Conservation (phyloP, 306 rosid species). For the Cicer judaicum region DNA sequence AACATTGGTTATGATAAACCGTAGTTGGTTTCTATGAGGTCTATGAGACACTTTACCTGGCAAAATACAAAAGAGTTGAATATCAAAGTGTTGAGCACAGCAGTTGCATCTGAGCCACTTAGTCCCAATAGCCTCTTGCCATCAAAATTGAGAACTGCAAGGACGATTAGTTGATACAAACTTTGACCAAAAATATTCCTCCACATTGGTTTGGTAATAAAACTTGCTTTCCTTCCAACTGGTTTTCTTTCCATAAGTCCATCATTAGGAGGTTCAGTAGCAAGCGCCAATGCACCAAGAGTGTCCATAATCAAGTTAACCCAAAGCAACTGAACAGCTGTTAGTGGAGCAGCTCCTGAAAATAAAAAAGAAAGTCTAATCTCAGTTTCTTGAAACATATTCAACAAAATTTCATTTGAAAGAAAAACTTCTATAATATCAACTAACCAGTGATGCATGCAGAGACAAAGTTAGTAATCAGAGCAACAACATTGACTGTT, state of each 20-base stretch:
- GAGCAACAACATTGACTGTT: conserved; percentile 89
- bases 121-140: conserved; percentile 75
- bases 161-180: conserved; percentile 74
- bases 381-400: conserved; percentile 39
- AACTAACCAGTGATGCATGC: conserved; percentile 88
- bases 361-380: conserved; percentile 34
- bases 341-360: conserved; percentile 93
- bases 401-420: conserved; percentile 4
- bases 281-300: conserved; percentile 94
- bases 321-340: conserved; percentile 95
- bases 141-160: conserved; percentile 69
- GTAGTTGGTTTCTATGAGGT: background rate
- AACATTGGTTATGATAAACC: background rate
- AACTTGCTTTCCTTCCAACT: conserved; percentile 64
- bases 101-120: conserved; percentile 69
- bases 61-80: conserved; percentile 95
- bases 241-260: conserved; percentile 84
- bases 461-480: conserved; percentile 76
- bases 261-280: conserved; percentile 91
- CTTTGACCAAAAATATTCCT: conserved; percentile 91
- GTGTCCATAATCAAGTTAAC: conserved; percentile 98
- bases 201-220: conserved; percentile 92
- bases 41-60: conserved; percentile 60
- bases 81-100: conserved; percentile 73
- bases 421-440: conserved; percentile 18